phyloP scores from a whole-genome alignment of 371 early-diverging fungal genomes.

The Phascolomyces articulosus region DNA sequence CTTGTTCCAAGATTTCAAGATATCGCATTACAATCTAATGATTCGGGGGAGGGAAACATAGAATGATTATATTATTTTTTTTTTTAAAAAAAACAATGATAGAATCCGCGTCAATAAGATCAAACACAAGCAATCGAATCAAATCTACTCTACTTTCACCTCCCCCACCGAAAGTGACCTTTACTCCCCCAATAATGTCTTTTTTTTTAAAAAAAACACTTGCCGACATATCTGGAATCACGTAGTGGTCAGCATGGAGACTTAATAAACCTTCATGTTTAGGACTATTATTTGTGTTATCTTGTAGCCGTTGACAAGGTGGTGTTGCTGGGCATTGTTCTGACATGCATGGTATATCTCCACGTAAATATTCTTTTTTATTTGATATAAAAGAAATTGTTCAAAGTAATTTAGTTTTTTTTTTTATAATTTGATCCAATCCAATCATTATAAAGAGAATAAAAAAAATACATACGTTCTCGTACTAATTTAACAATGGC shows the following conservation, averaged over 20 bases:
- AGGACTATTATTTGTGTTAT: background rate
- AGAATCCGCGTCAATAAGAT: constrained; percentile 1
- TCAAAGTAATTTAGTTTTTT: no score
- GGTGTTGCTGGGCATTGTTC: constrained; percentile 40
- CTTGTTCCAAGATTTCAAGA: constrained; percentile 61
- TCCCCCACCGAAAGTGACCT: background rate
- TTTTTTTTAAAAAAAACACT: constrained; percentile 17
- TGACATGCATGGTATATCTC: constrained; percentile 68
- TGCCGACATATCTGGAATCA: constrained; percentile 62
- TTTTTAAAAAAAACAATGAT: background rate
- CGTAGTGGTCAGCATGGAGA: constrained; percentile 47
- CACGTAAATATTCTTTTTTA: constrained; percentile 69
- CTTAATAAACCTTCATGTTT: constrained; percentile 43
- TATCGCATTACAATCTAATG: constrained; percentile 60
- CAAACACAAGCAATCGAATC: constrained; percentile 1
- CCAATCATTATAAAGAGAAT: background rate
- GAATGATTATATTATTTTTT: no score
- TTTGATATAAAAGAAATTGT: no score
- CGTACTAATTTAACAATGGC: constrained; percentile 62
- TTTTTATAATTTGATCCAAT: no score
- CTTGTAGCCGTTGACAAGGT: constrained; percentile 23
- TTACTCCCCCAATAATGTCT: background rate
- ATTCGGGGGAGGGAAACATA: background rate
- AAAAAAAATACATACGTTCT: constrained; percentile 53
- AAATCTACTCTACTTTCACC: background rate